phyloP scores from a whole-genome alignment of 495 filamentous ascomycete species.

The Stereocaulon alpinum region DNA sequence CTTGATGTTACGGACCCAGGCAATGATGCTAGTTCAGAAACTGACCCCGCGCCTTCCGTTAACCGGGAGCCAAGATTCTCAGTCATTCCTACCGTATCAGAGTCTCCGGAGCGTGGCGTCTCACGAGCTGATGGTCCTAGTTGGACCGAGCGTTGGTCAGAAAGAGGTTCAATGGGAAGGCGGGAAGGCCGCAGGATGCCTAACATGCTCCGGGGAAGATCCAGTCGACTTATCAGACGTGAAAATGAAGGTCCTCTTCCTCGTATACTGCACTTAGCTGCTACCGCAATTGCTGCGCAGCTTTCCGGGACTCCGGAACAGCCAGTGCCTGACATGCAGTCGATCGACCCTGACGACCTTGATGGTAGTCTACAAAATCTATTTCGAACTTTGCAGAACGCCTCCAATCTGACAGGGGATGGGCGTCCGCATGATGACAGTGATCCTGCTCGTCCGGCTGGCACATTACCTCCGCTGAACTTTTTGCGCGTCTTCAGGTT shows the following conservation, averaged over 20 bases:
- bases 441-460: slow-evolving; percentile 20
- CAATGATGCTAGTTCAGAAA: slow-evolving; percentile 31
- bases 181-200: slow-evolving; percentile 33
- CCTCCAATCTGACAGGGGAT: slow-evolving; percentile 33
- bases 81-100: slow-evolving; percentile 6
- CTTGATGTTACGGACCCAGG: slow-evolving; percentile 34
- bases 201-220: slow-evolving; percentile 37
- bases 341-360: slow-evolving; percentile 45
- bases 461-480: slow-evolving; percentile 41
- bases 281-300: slow-evolving; percentile 50
- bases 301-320: slow-evolving; percentile 46
- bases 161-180: slow-evolving; percentile 17
- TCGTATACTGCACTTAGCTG: slow-evolving; percentile 47
- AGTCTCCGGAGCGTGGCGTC: slow-evolving; percentile 10
- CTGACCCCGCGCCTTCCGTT: neutral
- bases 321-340: slow-evolving; percentile 46
- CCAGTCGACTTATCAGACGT: slow-evolving; percentile 39
- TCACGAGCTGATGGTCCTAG: slow-evolving; percentile 5
- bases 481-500: slow-evolving; percentile 54
- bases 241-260: slow-evolving; percentile 50
- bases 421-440: slow-evolving; percentile 21
- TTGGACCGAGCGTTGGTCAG: slow-evolving; percentile 21
- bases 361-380: slow-evolving; percentile 49
- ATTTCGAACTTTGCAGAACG: slow-evolving; percentile 46
- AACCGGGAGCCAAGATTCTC: slow-evolving; percentile 10